Conservation (phyloP, 129 eudicot species). For the Tanacetum coccineum region DNA sequence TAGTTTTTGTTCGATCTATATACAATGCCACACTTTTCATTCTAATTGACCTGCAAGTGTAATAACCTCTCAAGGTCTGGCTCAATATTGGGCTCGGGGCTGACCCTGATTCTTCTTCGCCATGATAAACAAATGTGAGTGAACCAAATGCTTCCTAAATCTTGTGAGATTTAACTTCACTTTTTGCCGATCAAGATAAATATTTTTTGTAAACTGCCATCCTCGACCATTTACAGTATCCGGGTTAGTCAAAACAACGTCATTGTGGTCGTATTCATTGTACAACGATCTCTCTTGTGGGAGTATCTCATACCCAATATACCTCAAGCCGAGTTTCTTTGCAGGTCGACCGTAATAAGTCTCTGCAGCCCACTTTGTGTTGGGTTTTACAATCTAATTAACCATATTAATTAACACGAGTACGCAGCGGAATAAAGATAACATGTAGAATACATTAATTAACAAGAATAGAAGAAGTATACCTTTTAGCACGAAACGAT, state of each 20-base stretch:
- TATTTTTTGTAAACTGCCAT: slow-evolving; percentile 92
- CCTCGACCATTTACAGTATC: slow-evolving; percentile 60
- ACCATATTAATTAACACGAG: no score
- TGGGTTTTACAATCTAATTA: no score
- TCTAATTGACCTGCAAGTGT: no score
- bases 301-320: slow-evolving; percentile 67
- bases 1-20: no score
- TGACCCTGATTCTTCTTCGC: slow-evolving; percentile 40
- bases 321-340: slow-evolving; percentile 61
- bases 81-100: neutral
- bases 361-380: slow-evolving; percentile 91
- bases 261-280: slow-evolving; percentile 46
- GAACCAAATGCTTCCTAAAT: slow-evolving; percentile 59
- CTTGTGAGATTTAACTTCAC: no score
- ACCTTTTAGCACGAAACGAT: no score
- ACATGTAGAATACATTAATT: no score
- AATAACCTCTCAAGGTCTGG: no score
- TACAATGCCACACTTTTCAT: no score
- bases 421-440: no score
- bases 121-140: slow-evolving; percentile 52
- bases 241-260: slow-evolving; percentile 66
- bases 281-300: slow-evolving; percentile 83
- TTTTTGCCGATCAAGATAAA: no score
- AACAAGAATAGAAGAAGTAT: no score
- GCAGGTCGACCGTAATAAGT: slow-evolving; percentile 86